Base-by-base conservation (phyloP, 441 rosid species). In the Mallotus japonicus region DNA sequence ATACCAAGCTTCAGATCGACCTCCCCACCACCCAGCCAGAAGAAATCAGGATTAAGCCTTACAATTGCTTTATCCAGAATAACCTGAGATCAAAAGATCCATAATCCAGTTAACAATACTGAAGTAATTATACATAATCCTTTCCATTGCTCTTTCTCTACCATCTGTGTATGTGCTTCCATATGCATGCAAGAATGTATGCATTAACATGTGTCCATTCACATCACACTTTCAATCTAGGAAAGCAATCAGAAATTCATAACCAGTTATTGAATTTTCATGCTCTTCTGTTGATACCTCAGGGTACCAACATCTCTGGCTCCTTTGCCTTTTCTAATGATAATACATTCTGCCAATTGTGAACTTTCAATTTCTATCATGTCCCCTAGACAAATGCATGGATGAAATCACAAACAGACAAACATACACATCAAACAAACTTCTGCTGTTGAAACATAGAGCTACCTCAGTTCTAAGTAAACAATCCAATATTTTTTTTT, bases 1-100 rank as follows among this genome's bases (percentile, higher is more conserved):
- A 92, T 82, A 22, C 97, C 97, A 13, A 92, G 90, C 91, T 94
- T 94, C 84, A 90, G 82, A 86, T 90, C 93, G 11, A 75, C 78
- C 79, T 92, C 96, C 51, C 97, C 94, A 32, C 97, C 97, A 37
- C 95, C 97, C 75, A 92, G 80, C 99, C 95, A 89, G 86, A 94
- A 88, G 88, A 83, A 90, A 72, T 85, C 85, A 1, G 97, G 94
- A 70, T 65, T 76, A 59, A 92, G 95, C 82, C 84, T 86, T 60
- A 79, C 82, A 56, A 94, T 87, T 67, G 95, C 97, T 82, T 92
- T 96, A 73, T 94, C 99, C 88, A 92, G 72, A 77, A 92, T 86
- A 79, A 94, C 95, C 99, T 92, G 95, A 76, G 70, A 78, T 22
- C 60, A 86, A 63, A 34, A 20, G 46, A 56, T 71, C 32, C 20